Conservation (phyloP, 2,329 filamentous ascomycete species). For the Trichoderma simmonsii region DNA sequence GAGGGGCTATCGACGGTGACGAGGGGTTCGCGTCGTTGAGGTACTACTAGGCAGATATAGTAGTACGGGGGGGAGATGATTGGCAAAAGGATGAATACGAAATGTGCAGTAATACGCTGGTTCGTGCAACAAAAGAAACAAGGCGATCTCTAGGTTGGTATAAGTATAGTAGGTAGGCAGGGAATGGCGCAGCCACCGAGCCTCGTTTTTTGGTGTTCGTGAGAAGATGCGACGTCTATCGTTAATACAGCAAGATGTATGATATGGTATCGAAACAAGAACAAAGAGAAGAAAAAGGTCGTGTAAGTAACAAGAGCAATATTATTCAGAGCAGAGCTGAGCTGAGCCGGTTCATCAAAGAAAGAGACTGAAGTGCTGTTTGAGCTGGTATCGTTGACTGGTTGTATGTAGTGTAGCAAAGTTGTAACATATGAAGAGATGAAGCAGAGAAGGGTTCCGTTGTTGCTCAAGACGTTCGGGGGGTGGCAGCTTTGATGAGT, state of each 20-base stretch:
- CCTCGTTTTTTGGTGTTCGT: conserved; percentile 8
- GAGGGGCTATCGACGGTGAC: conserved; percentile 19
- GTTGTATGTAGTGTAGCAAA: conserved; percentile 5
- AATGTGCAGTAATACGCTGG: conserved; percentile 12
- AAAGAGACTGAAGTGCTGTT: conserved; percentile 10
- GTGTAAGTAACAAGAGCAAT: neutral
- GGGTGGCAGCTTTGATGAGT: conserved; percentile 17
- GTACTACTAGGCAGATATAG: neutral
- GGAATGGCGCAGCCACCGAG: conserved; percentile 15
- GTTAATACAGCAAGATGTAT: conserved; percentile 12
- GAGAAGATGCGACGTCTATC: conserved; percentile 16
- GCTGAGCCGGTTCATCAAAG: conserved; percentile 2
- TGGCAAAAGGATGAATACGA: neutral
- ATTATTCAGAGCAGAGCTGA: conserved; percentile 15
- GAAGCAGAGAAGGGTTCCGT: conserved; percentile 2
- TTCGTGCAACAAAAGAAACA: conserved; percentile 12
- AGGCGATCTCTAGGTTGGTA: conserved; percentile 6
- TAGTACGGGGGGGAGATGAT: neutral
- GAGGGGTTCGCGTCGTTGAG: conserved; percentile 16
- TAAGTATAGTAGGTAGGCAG: neutral
- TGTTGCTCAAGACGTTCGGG: conserved; percentile 2
- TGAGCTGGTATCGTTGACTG: conserved; percentile 1
- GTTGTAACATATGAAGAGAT: conserved; percentile 6
- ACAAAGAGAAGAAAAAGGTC: conserved; percentile 3
- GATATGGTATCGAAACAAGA: neutral